These are phyloP conservation scores for Hypomontagnella monticulosa DNA, from an alignment of 495 filamentous ascomycete genomes.

Conservation along the genomic window DNA sequence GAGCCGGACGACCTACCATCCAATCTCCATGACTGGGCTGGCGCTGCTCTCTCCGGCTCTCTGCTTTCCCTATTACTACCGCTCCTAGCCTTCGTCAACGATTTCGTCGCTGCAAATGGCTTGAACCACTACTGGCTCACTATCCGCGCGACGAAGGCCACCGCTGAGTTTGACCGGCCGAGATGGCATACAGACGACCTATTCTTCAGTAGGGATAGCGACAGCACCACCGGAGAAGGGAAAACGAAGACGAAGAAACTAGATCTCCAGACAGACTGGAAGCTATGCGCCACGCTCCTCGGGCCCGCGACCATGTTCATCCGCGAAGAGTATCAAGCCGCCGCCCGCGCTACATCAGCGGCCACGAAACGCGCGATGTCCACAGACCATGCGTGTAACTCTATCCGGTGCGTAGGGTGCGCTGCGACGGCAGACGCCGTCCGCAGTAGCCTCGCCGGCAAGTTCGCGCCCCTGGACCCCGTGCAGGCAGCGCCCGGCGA, in stretches of 20 bases:
- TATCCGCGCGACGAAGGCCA: constrained; percentile 47
- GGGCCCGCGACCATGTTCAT: constrained; percentile 49
- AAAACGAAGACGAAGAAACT: constrained; percentile 9
- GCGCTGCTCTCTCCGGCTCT: constrained; percentile 26
- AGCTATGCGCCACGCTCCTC: constrained; percentile 48
- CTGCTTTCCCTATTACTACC: constrained; percentile 39
- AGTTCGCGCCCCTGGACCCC: constrained; percentile 24
- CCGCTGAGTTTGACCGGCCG: constrained; percentile 44
- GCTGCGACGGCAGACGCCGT: constrained; percentile 44
- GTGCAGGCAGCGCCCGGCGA: constrained; percentile 30
- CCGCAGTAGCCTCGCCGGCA: constrained; percentile 28
- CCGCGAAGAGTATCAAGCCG: constrained; percentile 29
- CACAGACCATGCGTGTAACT: constrained; percentile 41
- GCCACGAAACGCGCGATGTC: constrained; percentile 24
- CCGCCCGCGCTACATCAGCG: constrained; percentile 30
- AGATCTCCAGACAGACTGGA: constrained; percentile 46
- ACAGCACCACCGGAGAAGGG: constrained; percentile 15
- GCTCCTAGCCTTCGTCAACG: constrained; percentile 41
- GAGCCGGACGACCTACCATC: constrained; percentile 30
- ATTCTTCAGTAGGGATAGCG: constrained; percentile 40
- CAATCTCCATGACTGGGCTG: constrained; percentile 42
- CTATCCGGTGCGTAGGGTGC: constrained; percentile 45
- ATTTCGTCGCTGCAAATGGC: constrained; percentile 32
- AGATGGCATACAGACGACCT: constrained; percentile 51
- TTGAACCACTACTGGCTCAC: constrained; percentile 49